These are phyloP conservation scores for Gracilariopsis chorda DNA, from an alignment of 23 red algal species.

Conservation along the genomic window DNA sequence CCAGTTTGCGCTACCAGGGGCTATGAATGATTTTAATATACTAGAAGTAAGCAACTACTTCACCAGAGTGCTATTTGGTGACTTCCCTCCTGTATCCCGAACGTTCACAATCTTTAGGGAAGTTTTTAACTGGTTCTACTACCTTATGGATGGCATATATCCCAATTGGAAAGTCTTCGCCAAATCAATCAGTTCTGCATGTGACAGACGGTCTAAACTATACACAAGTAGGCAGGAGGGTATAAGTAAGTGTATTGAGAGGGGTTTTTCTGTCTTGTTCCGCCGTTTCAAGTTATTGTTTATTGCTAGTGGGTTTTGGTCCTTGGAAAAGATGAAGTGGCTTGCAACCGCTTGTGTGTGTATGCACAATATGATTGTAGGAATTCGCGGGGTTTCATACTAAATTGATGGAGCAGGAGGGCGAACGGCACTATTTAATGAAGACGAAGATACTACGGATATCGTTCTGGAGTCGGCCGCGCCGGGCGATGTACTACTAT, in stretches of 20 bases:
- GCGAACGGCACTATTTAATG: neutral
- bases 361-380: constrained; percentile 40
- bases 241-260: constrained; percentile 4
- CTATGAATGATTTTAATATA: constrained; percentile 35
- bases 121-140: constrained; percentile 23
- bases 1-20: neutral
- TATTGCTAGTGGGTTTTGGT: neutral
- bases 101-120: neutral
- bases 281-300: neutral
- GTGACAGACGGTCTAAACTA: too few species aligned
- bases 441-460: neutral
- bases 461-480: neutral
- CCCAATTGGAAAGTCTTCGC: neutral
- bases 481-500: neutral
- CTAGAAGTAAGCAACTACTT: constrained; percentile 3
- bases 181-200: too few species aligned
- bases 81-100: neutral
- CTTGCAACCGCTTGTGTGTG: constrained; percentile 9
- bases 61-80: neutral
- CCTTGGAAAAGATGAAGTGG: neutral
- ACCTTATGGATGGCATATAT: constrained; percentile 4
- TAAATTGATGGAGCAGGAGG: neutral
- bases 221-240: neutral
- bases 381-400: neutral
- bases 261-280: constrained; percentile 9